A percentile compares a stretch with the other conserved stretches of the same genome.
phyloP scores from a whole-genome alignment of 1,284 basidiomycete species.

The Sutorius eximius region DNA sequence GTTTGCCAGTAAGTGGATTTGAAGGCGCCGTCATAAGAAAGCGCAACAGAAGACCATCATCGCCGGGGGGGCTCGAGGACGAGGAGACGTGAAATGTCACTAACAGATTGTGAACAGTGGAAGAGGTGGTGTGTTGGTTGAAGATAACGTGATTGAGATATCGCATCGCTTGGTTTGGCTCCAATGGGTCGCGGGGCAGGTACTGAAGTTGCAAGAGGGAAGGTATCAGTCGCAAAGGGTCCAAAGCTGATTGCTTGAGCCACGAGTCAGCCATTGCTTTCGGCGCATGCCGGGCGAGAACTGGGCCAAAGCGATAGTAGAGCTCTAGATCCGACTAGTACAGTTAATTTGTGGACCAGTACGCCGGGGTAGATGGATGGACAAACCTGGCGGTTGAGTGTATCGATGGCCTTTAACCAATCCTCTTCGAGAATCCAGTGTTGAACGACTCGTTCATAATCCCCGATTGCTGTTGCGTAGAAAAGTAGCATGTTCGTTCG shows the following conservation, averaged over 20 bases:
- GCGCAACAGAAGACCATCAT: conserved; percentile 80
- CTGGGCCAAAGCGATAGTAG: conserved; percentile 91
- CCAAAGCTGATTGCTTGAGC: conserved; percentile 78
- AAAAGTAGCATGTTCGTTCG: conserved; percentile 90
- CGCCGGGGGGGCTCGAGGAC: conserved; percentile 41
- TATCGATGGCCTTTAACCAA: conserved; percentile 89
- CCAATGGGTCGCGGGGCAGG: conserved; percentile 64
- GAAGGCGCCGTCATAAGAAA: conserved; percentile 86
- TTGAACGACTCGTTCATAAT: conserved; percentile 85
- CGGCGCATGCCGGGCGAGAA: conserved; percentile 84
- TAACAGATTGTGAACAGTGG: conserved; percentile 92
- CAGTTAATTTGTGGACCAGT: conserved; percentile 3
- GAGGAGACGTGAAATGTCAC: conserved; percentile 82
- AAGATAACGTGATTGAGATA: conserved; percentile 88
- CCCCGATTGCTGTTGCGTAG: conserved; percentile 83
- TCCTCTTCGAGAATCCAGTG: conserved; percentile 91
- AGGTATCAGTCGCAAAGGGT: conserved; percentile 86
- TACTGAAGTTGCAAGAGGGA: conserved; percentile 84
- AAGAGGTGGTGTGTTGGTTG: conserved; percentile 74
- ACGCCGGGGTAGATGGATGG: background rate
- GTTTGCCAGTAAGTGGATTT: conserved; percentile 80
- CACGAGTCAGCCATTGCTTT: conserved; percentile 91
- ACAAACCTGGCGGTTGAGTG: conserved; percentile 80
- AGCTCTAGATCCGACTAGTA: conserved; percentile 74
- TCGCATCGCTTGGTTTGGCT: conserved; percentile 81